Percentiles rank a stretch among this genome's conserved stretches.
These are phyloP conservation scores for Calonectria pauciramosa DNA, from an alignment of 2,329 filamentous ascomycete species.

Conservation along the genomic window DNA sequence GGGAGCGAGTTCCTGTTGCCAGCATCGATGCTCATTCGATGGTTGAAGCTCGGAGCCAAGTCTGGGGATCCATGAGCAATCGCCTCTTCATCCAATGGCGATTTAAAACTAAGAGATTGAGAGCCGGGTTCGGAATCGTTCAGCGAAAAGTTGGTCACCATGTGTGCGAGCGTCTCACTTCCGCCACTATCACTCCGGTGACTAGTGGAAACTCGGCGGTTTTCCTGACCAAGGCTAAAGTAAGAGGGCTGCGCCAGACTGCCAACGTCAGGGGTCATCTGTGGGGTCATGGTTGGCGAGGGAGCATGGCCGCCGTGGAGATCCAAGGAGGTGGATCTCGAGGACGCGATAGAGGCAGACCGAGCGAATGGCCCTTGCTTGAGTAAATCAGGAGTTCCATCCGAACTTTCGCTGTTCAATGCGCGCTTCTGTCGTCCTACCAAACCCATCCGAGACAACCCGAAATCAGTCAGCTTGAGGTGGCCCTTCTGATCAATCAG, in stretches of 20 bases:
- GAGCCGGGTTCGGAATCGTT: constrained; percentile 68
- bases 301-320: constrained; percentile 75
- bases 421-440: constrained; percentile 97
- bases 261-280: constrained; percentile 81
- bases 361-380: constrained; percentile 93
- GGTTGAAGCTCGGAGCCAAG: constrained; percentile 63
- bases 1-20: constrained; percentile 51
- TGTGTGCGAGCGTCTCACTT: constrained; percentile 85
- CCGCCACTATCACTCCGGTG: constrained; percentile 93
- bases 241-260: constrained; percentile 89
- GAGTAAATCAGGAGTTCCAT: constrained; percentile 91
- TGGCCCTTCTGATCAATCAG: constrained; percentile 98
- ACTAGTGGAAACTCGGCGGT: constrained; percentile 77
- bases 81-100: constrained; percentile 82
- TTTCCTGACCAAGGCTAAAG: constrained; percentile 82
- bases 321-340: constrained; percentile 93
- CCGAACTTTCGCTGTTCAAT: constrained; percentile 80
- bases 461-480: constrained; percentile 97
- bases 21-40: constrained; percentile 49
- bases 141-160: constrained; percentile 85
- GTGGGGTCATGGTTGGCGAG: constrained; percentile 87
- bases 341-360: constrained; percentile 87
- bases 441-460: constrained; percentile 95
- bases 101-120: constrained; percentile 62
- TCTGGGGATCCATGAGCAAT: constrained; percentile 84